Evolutionary conservation across 1,139 yeast genomes (phyloP), one percentile per base, ranked within the genome.

Genomic region (Scheffersomyces titani): DNA sequence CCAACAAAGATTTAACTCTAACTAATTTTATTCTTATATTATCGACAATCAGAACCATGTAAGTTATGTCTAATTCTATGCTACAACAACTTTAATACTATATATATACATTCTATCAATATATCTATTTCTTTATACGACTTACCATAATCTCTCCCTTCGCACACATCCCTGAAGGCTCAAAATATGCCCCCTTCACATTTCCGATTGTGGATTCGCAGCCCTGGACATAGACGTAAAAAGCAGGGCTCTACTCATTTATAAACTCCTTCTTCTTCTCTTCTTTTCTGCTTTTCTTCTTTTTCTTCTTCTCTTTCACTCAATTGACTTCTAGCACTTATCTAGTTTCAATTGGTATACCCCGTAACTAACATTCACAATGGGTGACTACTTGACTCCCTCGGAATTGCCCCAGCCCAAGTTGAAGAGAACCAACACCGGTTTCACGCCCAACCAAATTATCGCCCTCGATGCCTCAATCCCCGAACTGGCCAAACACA

Each of bases 391-490:
- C 62, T 69, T 73, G 54, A 77, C 81, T 45, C 82, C 82, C n/a
- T 55, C 72, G 51, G 76, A 74, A 48, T 67, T 77, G 63, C 83
- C 83, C 20, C 75, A 70, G 54, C 82, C 83, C 52, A 73, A 72
- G 59, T 73, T 79, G 59, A 86, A 85, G 67, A 83, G 97, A 68
- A 87, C 97, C 56, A 82, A 90, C 68, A 90, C 97, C 1, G 98
- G 98, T 49, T 90, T 92, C 74, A 87, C 97, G 16, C 97, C 97
- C 19, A 89, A 90, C 65, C 97, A 92, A 72, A 89, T 92, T 66
- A 86, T 88, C 68, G 85, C 91, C 49, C 87, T 90, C 67, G 97
- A 92, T 71, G 86, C 92, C 44, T 80, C 86, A 40, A 92, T 92
- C 67, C 97, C 98, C 1, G 81, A 87, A 59, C 82, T 86, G 60